phyloP scores from a whole-genome alignment of 805 yeast genomes.

The Barnettozyma vustinii region DNA sequence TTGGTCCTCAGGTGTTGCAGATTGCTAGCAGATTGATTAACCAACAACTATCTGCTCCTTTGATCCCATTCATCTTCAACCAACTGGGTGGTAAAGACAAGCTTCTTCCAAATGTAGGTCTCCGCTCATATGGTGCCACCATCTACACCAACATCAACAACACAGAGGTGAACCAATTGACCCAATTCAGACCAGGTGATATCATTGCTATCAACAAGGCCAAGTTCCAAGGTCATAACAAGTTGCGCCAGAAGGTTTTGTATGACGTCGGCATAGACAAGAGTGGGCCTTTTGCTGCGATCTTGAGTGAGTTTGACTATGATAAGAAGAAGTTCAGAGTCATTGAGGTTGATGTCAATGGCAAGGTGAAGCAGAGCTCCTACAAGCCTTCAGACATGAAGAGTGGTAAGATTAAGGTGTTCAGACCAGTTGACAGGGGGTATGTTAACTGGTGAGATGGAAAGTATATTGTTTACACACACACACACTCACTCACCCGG shows the following conservation, averaged over 20 bases:
- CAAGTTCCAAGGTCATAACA: slow-evolving; percentile 60
- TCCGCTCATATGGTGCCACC: slow-evolving; percentile 67
- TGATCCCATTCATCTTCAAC: slow-evolving; percentile 33
- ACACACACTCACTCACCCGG: too few relatives aligned
- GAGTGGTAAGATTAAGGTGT: slow-evolving; percentile 74
- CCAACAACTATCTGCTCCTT: slow-evolving; percentile 18
- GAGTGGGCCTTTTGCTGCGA: slow-evolving; percentile 48
- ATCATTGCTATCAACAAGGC: slow-evolving; percentile 72
- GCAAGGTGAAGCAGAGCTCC: slow-evolving; percentile 52
- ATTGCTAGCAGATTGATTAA: slow-evolving; percentile 35
- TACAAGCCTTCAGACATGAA: slow-evolving; percentile 69
- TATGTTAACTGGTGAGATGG: slow-evolving; percentile 61
- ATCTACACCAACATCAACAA: slow-evolving; percentile 54
- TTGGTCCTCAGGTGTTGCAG: slow-evolving; percentile 47
- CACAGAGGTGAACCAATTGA: slow-evolving; percentile 43
- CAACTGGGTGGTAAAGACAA: slow-evolving; percentile 30
- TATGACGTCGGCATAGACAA: slow-evolving; percentile 66
- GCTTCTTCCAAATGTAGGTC: slow-evolving; percentile 54
- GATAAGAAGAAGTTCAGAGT: slow-evolving; percentile 68
- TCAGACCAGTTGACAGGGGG: slow-evolving; percentile 69
- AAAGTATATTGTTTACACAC: too few relatives aligned
- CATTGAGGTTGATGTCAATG: slow-evolving; percentile 46
- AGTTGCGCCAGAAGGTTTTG: slow-evolving; percentile 49
- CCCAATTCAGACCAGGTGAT: slow-evolving; percentile 79
- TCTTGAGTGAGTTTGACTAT: slow-evolving; percentile 70